Conservation (phyloP, 2,329 filamentous ascomycete genomes). For the Colletotrichum viniferum region DNA sequence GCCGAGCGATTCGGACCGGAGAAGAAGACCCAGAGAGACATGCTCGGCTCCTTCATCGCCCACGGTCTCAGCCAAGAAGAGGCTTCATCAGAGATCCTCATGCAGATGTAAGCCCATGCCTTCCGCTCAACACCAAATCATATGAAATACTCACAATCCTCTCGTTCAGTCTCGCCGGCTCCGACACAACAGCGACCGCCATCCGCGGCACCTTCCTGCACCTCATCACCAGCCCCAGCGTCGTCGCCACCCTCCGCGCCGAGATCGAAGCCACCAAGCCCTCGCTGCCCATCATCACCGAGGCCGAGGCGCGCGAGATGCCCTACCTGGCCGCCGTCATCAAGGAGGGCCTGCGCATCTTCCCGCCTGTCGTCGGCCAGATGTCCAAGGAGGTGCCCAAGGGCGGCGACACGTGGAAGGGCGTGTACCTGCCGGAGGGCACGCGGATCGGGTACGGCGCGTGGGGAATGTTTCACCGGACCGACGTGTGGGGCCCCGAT, state of each 20-base stretch:
- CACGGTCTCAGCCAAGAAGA: conserved; percentile 42
- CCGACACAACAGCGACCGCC: conserved; percentile 61
- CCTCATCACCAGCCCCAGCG: conserved; percentile 52
- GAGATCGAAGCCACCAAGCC: conserved; percentile 42
- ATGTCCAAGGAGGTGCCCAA: conserved; percentile 42
- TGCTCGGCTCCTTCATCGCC: conserved; percentile 51
- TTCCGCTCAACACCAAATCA: conserved; percentile 36
- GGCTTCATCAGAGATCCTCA: conserved; percentile 48
- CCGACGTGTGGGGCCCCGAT: conserved; percentile 14
- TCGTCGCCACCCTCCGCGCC: conserved; percentile 47
- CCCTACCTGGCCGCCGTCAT: conserved; percentile 55
- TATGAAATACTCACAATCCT: neutral
- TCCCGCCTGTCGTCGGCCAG: conserved; percentile 39
- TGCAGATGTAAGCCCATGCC: conserved; percentile 44
- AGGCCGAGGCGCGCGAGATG: conserved; percentile 39
- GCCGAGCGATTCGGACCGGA: conserved; percentile 48
- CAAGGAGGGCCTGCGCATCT: conserved; percentile 49
- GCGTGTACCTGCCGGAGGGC: conserved; percentile 34
- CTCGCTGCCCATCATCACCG: conserved; percentile 28
- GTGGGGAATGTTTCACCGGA: conserved; percentile 34
- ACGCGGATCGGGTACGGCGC: conserved; percentile 36
- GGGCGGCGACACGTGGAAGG: conserved; percentile 38
- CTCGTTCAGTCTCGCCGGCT: conserved; percentile 49
- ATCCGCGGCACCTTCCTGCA: conserved; percentile 60
- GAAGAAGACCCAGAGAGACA: conserved; percentile 50